Base-by-base conservation (phyloP, 2,329 filamentous ascomycete genomes). In the Ceratocystis huliohia region DNA sequence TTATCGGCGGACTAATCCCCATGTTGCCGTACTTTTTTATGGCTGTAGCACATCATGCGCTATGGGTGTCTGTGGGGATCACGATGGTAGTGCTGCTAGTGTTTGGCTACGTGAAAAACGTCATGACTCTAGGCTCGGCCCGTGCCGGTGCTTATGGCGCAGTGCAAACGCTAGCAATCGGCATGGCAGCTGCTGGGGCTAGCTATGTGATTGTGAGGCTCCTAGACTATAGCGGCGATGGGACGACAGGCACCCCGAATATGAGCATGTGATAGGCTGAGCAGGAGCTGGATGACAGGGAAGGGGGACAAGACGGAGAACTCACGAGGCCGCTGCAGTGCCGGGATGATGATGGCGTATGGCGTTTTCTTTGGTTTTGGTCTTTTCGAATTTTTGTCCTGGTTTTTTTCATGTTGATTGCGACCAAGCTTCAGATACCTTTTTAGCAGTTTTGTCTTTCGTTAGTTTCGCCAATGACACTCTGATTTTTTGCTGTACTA, bases 1-100 rank as follows among this genome's bases (percentile, higher is more conserved):
- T 89, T 64, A 74, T 89, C 25, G 87, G 87, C 22, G 87, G 87
- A 0, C 77, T 89, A 65, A 81, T 89, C n/a, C 87, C 87, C 15
- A 79, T 89, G 71, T 74, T 88, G 53, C 87, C 87, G 0, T 90
- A 90, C 75, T 85, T 89, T 69, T 78, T 87, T 69, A 77, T 82
- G 73, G 67, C 70, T 15, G 73, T 73, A 25, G 76, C 82, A 6
- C 72, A 73, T 28, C 71, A 77, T n/a, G 81, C 80, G 0, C 75
- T 91, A 63, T 78, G 81, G 45, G 81, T 83, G 68, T 86, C 83
- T 28, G 78, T 87, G 30, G 78, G 73, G 3, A 79, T 88, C 65
- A 88, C 86, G 71, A 79, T 83, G 13, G 71, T 84, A 6, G 81
- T 84, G 1, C 73, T 88, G 56, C 81, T 88, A 65, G 73, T 76